A percentile compares a stretch with the other conserved stretches of the same genome.
Evolutionary conservation across 345 rosid species (phyloP).

Genomic region (Laguncularia racemosa): DNA sequence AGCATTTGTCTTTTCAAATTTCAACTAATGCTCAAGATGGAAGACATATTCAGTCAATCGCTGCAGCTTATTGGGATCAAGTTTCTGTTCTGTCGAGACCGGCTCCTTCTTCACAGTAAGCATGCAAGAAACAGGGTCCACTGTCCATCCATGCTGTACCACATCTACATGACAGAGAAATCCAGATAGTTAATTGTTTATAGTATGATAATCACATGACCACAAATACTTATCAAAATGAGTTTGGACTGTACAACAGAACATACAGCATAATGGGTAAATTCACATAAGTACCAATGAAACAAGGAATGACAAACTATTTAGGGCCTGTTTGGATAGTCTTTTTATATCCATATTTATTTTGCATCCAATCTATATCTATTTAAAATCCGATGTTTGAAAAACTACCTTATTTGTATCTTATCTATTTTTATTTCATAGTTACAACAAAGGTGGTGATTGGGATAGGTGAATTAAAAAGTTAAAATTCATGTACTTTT

Average conservation of each 20-base stretch:
- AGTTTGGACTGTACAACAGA: background rate
- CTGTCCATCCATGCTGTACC: conserved; percentile 55
- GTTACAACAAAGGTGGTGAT: no score
- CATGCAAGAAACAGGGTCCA: conserved; percentile 58
- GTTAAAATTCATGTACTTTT: no score
- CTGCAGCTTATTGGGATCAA: conserved; percentile 68
- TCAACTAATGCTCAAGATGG: conserved; percentile 57
- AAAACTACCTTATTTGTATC: no score
- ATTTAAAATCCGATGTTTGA: no score
- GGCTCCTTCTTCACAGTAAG: conserved; percentile 66
- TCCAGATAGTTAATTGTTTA: background rate
- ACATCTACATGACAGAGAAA: conserved; percentile 43
- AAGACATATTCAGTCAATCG: conserved; percentile 77
- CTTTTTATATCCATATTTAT: no score
- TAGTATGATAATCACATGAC: background rate
- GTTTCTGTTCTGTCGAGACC: conserved; percentile 49
- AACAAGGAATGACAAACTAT: background rate
- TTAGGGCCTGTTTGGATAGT: no score
- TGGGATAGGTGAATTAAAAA: no score
- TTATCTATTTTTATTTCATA: no score
- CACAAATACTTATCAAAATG: background rate
- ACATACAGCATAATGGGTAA: no score
- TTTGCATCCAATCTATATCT: no score
- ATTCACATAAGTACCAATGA: no score
- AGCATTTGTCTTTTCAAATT: background rate